Evolutionary conservation across 257 asterid genomes (phyloP), one percentile per base, ranked within the genome.

Genomic region (Penstemon newberryi): DNA sequence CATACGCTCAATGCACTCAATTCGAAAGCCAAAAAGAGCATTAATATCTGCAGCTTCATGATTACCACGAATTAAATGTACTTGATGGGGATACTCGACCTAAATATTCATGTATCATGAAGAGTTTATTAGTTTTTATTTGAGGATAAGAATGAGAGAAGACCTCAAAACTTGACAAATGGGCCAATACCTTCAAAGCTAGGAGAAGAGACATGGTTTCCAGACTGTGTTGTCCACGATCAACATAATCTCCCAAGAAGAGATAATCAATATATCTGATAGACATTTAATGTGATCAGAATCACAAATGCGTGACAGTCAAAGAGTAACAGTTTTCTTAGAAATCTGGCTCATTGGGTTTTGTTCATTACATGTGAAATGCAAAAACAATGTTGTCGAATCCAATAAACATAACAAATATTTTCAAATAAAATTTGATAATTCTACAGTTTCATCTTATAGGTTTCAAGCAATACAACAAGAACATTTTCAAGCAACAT

Each of bases 21-120:
- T 93, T 65, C 99, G 87, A 75, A 93, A 93, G 61, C 99, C 99
- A 77, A 93, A 93, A 78, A 90, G 96, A 40, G 99, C 99, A 87
- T 93, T 93, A 74, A 93, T 90, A 86, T 93, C 99, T 51, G 99
- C 96, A 77, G 99, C 99, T 87, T 93, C 99, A 81, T 93, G 99
- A 81, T 93, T 93, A 49, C 99, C 99, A 70, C 97, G 98, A 75
- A 94, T 94, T 66, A 94, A 80, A 78, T 94, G 99, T 69, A 94
- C 76, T 84, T 89, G 96, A 74, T 74, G 81, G 56, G 96, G 84
- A 85, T 91, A 83, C 79, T 94, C 98, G 66, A 85, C 97, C 99
- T 94, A 80, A 75, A 78, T 38, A 77, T 56, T 65, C 67, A 56
- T 43, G 73, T 52, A 70, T 67, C 3, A 65, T 51, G 61, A 63